phyloP scores from a whole-genome alignment of 768 basidiomycete species.

The Tremella mesenterica region DNA sequence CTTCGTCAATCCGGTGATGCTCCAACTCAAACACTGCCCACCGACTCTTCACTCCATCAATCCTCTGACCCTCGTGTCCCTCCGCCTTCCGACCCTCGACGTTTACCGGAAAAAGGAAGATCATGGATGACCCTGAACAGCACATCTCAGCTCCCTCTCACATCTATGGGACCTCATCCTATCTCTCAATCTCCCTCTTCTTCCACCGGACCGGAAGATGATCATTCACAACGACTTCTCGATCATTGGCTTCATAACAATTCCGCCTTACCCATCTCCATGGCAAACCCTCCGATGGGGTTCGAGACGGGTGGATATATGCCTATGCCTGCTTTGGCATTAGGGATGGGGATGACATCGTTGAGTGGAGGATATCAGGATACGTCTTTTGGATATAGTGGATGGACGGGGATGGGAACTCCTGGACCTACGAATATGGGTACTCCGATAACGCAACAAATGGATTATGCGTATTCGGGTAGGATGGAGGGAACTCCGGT shows the following conservation, averaged over 20 bases:
- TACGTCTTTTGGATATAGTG: background rate
- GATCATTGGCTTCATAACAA: slow-evolving; percentile 43
- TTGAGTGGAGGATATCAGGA: background rate
- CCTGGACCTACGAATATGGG: too few species aligned
- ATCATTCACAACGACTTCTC: slow-evolving; percentile 40
- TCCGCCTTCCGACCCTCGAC: background rate
- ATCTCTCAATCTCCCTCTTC: background rate
- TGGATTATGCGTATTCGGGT: background rate
- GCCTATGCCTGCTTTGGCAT: slow-evolving; percentile 6
- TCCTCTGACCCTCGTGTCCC: background rate
- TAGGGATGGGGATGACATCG: background rate
- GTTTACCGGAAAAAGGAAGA: background rate
- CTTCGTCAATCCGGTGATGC: slow-evolving; percentile 31
- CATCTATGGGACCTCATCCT: background rate
- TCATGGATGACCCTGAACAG: too few species aligned
- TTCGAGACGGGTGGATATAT: slow-evolving; percentile 13
- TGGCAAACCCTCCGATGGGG: slow-evolving; percentile 3
- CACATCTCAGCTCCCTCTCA: background rate
- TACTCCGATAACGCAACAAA: background rate
- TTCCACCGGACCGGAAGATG: slow-evolving; percentile 27
- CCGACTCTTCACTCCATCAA: background rate
- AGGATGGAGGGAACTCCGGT: background rate
- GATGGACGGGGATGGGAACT: slow-evolving; percentile 5
- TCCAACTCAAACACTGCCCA: background rate
- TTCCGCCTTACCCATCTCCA: slow-evolving; percentile 15